Conservation (phyloP, 2,329 filamentous ascomycete genomes). For the Rosellinia necatrix region DNA sequence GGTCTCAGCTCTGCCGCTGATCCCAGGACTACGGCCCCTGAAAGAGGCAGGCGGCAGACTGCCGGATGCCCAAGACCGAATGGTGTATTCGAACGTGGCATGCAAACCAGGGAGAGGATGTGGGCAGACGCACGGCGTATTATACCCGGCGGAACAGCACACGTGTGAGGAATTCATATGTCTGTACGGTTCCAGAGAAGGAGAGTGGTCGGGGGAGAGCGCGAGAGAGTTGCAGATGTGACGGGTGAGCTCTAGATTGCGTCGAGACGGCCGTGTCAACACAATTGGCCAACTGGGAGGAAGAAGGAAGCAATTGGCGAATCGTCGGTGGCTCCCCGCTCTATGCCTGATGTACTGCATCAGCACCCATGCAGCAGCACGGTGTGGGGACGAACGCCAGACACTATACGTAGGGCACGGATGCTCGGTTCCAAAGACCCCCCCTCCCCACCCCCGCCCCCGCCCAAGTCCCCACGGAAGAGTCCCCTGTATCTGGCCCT, state of each 20-base stretch:
- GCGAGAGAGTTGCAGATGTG: slow-evolving; percentile 17
- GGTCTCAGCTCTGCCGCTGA: not conserved
- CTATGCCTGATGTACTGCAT: slow-evolving; percentile 9
- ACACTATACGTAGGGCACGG: too few relatives aligned
- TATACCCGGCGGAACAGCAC: slow-evolving; percentile 16
- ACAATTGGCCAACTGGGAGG: slow-evolving; percentile 12
- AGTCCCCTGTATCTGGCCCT: too few relatives aligned
- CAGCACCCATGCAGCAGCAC: too few relatives aligned
- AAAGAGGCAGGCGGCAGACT: slow-evolving; percentile 12
- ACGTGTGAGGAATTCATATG: slow-evolving; percentile 25
- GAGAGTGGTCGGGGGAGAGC: not conserved
- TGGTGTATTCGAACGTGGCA: slow-evolving; percentile 23
- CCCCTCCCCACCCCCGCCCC: too few relatives aligned
- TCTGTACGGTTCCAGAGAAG: not conserved
- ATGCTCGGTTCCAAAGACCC: too few relatives aligned
- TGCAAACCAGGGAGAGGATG: slow-evolving; percentile 1
- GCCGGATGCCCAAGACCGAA: slow-evolving; percentile 14
- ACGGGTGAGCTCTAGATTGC: slow-evolving; percentile 17
- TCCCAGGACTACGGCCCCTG: slow-evolving; percentile 11
- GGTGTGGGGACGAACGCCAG: too few relatives aligned
- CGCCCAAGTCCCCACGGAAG: too few relatives aligned
- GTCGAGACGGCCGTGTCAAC: not conserved
- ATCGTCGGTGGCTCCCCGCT: not conserved
- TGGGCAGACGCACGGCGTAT: slow-evolving; percentile 12
- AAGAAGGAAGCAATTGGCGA: slow-evolving; percentile 14